These are phyloP conservation scores for Ogataea degrootiae DNA, from an alignment of 805 yeast species.

Conservation along the genomic window DNA sequence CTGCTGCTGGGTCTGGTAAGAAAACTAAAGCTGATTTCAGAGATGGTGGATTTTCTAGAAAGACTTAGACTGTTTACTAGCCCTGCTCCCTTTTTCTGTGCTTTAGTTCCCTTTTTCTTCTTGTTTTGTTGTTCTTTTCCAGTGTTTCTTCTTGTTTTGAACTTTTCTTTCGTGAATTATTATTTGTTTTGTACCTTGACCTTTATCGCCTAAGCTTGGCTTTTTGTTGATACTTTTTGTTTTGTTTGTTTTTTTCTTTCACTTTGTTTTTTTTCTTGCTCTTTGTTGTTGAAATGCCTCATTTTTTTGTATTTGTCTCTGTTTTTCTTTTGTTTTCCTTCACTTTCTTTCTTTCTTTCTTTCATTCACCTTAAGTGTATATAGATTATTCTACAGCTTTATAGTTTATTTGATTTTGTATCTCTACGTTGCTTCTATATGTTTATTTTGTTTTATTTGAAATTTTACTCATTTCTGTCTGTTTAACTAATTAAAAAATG, in stretches of 20 bases:
- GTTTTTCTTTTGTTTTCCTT: too few relatives aligned
- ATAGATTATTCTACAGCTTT: too few relatives aligned
- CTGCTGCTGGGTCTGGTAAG: slow-evolving; percentile 8
- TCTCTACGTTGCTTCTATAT: not conserved
- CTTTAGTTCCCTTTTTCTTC: not conserved
- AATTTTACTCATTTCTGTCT: too few relatives aligned
- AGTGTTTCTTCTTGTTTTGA: not conserved
- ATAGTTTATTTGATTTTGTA: too few relatives aligned
- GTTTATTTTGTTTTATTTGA: not conserved
- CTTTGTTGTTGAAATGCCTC: not conserved
- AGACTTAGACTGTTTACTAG: slow-evolving; percentile 14
- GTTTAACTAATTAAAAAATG: too few relatives aligned
- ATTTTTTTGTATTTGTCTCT: too few relatives aligned
- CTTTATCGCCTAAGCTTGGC: not conserved
- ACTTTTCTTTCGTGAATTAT: not conserved
- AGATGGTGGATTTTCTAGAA: slow-evolving; percentile 24
- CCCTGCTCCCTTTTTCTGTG: not conserved
- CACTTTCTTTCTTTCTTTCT: too few relatives aligned
- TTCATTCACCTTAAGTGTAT: too few relatives aligned
- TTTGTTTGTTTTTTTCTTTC: too few relatives aligned
- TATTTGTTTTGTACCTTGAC: not conserved
- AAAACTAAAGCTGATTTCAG: slow-evolving; percentile 27
- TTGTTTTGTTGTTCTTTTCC: not conserved
- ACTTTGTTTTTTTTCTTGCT: not conserved
- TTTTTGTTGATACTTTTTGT: not conserved